A percentile compares a stretch with the other conserved stretches of the same genome.
phyloP scores from a whole-genome alignment of 495 filamentous ascomycete species.

The Aspergillus campestris region DNA sequence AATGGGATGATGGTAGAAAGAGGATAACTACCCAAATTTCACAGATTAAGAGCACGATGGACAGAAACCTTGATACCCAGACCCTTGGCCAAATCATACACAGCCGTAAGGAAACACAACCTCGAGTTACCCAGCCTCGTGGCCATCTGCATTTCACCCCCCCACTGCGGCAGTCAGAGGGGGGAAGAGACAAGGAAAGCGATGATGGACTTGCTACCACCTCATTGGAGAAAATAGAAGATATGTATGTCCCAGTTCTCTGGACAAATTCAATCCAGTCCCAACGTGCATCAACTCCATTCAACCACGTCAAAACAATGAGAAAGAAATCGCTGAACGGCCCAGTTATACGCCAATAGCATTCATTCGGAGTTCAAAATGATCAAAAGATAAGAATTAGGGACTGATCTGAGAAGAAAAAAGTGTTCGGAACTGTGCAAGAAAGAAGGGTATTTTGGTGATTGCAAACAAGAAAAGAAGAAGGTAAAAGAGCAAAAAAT shows the following conservation, averaged over 20 bases:
- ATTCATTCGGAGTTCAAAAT: conserved; percentile 10
- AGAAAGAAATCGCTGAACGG: conserved; percentile 26
- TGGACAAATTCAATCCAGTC: not conserved
- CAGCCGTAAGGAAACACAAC: conserved; percentile 9
- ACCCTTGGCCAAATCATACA: conserved; percentile 11
- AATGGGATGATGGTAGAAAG: no score
- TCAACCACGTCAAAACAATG: conserved; percentile 23
- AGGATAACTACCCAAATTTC: no score
- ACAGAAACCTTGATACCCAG: conserved; percentile 12
- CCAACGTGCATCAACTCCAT: conserved; percentile 24
- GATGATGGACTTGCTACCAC: no score
- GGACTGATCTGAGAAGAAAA: conserved; percentile 9
- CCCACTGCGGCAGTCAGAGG: no score
- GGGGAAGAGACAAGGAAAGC: no score
- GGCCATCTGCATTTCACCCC: no score
- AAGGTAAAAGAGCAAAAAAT: not conserved
- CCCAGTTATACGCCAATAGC: conserved; percentile 12
- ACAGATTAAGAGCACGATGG: not conserved
- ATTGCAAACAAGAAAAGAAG: conserved; percentile 12
- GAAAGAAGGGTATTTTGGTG: conserved; percentile 12
- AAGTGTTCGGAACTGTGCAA: conserved; percentile 11
- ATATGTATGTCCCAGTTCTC: no score
- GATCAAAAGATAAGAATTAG: conserved; percentile 12
- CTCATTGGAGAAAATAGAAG: no score
- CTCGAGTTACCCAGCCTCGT: no score